Evolutionary conservation across 1,284 basidiomycete species (phyloP).

Genomic region (Trichosporon inkin): DNA sequence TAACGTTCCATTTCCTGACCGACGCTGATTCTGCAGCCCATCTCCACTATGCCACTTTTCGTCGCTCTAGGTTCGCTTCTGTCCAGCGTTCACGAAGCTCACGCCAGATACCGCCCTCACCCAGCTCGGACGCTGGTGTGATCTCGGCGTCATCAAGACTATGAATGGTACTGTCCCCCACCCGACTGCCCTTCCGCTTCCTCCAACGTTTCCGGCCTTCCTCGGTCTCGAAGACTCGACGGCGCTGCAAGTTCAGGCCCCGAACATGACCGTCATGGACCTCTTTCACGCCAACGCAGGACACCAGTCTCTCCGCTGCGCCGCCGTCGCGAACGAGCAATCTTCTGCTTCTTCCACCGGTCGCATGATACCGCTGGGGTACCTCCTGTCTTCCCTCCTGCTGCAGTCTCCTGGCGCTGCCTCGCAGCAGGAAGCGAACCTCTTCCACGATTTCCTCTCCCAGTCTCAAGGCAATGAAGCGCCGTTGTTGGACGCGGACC

Average conservation of each 20-base stretch:
- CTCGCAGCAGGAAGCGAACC: not conserved
- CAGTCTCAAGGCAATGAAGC: not conserved
- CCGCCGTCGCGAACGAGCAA: not conserved
- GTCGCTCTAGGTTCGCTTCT: not conserved
- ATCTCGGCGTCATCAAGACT: not conserved
- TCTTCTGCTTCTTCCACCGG: not conserved
- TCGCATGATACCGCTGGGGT: not conserved
- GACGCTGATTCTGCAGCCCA: not conserved
- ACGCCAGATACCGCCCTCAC: slow-evolving; percentile 3
- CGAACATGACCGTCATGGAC: slow-evolving; percentile 3
- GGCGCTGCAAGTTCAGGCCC: not conserved
- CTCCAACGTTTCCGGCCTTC: not conserved
- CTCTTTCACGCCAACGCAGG: not conserved
- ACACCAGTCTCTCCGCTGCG: not conserved
- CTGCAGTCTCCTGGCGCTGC: slow-evolving; percentile 3
- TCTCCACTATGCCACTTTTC: not conserved
- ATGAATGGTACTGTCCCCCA: slow-evolving; percentile 6
- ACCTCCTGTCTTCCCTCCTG: slow-evolving; percentile 6
- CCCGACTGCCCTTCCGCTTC: not conserved
- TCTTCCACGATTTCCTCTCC: not conserved
- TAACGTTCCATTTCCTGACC: too few relatives aligned
- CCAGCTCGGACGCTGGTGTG: not conserved
- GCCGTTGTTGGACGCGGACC: not conserved
- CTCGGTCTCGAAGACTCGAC: not conserved
- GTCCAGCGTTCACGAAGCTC: not conserved